Conservation (phyloP, 2,329 filamentous ascomycete genomes). For the Aspergillus unguis region DNA sequence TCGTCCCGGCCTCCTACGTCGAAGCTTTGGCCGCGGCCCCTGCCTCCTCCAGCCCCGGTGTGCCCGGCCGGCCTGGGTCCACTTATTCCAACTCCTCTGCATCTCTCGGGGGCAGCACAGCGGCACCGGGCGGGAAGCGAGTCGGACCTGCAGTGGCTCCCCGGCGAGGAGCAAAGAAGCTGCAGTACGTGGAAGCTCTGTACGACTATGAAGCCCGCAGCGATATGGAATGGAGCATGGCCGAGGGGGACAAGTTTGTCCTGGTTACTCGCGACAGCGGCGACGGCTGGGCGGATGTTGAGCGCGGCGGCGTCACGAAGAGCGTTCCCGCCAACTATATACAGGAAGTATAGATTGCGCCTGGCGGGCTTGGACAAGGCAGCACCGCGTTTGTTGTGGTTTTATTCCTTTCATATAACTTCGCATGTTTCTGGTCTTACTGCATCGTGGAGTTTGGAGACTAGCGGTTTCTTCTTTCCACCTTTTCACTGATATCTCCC, state of each 20-base stretch:
- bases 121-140: slow-evolving; percentile 58
- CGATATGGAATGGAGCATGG: slow-evolving; percentile 85
- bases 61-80: slow-evolving; percentile 62
- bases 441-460: slow-evolving; percentile 12
- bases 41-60: slow-evolving; percentile 31
- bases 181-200: slow-evolving; percentile 87
- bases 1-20: slow-evolving; percentile 84
- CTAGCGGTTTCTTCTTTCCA: slow-evolving; percentile 2
- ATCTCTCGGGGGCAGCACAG: slow-evolving; percentile 58
- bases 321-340: slow-evolving; percentile 96
- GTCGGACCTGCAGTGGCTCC: slow-evolving; percentile 91
- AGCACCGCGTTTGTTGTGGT: not conserved
- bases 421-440: slow-evolving; percentile 4
- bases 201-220: slow-evolving; percentile 88
- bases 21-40: slow-evolving; percentile 58
- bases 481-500: not conserved
- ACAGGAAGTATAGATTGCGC: slow-evolving; percentile 55
- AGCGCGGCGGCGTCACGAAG: slow-evolving; percentile 78
- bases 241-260: slow-evolving; percentile 86
- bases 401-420: not conserved
- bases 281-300: slow-evolving; percentile 96
- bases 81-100: slow-evolving; percentile 74
- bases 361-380: slow-evolving; percentile 1
- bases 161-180: slow-evolving; percentile 83
- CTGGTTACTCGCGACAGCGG: slow-evolving; percentile 82